These are phyloP conservation scores for Prototheca wickerhamii DNA, from an alignment of 163 green algal genomes.

Conservation along the genomic window DNA sequence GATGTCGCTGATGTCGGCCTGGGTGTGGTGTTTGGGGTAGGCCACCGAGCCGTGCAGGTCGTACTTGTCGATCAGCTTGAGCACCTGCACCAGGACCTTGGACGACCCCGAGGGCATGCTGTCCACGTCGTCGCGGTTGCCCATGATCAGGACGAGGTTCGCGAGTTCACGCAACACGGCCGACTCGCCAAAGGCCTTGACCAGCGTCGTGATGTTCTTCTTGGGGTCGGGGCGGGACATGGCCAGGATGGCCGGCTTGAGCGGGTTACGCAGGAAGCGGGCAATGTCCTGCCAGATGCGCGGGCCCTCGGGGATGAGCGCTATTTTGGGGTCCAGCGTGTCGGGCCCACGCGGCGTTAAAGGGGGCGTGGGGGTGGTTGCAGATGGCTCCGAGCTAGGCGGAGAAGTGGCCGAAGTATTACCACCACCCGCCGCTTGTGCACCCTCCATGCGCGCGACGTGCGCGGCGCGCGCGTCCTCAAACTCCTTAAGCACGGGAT, in stretches of 20 bases:
- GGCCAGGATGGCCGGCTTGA: constrained; percentile 89
- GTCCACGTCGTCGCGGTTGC: constrained; percentile 85
- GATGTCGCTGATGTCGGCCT: constrained; percentile 92
- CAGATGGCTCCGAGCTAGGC: neutral
- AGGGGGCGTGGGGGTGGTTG: neutral
- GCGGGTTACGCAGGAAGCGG: constrained; percentile 83
- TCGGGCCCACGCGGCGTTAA: neutral
- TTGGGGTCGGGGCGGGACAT: constrained; percentile 90
- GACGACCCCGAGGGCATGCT: constrained; percentile 59
- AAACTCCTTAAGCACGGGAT: constrained; percentile 54
- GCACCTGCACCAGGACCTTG: constrained; percentile 67
- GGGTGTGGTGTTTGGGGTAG: constrained; percentile 88
- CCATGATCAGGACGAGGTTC: constrained; percentile 92
- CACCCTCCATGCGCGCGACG: neutral
- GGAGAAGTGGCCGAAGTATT: neutral
- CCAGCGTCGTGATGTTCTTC: constrained; percentile 91
- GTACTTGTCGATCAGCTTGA: constrained; percentile 89
- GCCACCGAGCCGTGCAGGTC: constrained; percentile 82
- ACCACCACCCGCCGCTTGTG: too few relatives aligned
- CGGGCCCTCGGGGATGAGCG: constrained; percentile 19
- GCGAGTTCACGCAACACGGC: constrained; percentile 70
- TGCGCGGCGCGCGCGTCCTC: constrained; percentile 9
- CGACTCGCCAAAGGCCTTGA: constrained; percentile 68
- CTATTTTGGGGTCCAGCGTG: neutral
- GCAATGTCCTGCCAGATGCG: constrained; percentile 54